Conservation (phyloP, 2,329 filamentous ascomycete species). For the Pseudopyricularia javanii region DNA sequence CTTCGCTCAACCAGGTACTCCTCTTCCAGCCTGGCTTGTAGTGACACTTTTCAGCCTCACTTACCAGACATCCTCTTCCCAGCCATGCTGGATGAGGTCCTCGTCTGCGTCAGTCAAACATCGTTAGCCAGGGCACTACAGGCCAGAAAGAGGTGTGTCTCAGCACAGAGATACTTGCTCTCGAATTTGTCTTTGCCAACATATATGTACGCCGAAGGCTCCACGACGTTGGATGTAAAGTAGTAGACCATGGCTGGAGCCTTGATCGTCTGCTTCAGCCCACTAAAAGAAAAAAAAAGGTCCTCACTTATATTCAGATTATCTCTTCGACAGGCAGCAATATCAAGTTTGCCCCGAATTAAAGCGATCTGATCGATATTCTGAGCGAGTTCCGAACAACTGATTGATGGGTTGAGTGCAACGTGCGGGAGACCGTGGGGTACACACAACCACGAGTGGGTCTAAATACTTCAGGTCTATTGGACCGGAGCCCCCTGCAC, state of each 20-base stretch:
- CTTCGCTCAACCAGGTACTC: background rate
- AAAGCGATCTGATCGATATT: no score
- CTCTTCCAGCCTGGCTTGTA: background rate
- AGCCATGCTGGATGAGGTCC: constrained; percentile 86
- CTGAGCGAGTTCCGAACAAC: no score
- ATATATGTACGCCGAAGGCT: constrained; percentile 79
- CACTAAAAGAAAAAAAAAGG: no score
- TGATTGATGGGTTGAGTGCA: no score
- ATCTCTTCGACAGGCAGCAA: no score
- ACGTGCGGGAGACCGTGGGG: no score
- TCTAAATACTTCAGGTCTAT: background rate
- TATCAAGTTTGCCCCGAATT: no score
- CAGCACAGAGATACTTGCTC: constrained; percentile 47
- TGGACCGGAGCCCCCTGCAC: background rate
- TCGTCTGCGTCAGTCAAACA: constrained; percentile 53
- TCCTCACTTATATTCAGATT: no score
- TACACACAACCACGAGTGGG: no score
- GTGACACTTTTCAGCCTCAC: constrained; percentile 8
- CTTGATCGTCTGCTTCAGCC: no score
- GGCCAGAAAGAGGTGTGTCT: constrained; percentile 5
- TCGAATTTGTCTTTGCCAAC: constrained; percentile 99
- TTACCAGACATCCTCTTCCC: constrained; percentile 92
- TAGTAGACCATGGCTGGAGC: constrained; percentile 76
- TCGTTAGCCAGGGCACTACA: background rate
- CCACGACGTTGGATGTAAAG: constrained; percentile 76